Evolutionary conservation across 768 basidiomycete genomes (phyloP).

Genomic region (Russula compacta): DNA sequence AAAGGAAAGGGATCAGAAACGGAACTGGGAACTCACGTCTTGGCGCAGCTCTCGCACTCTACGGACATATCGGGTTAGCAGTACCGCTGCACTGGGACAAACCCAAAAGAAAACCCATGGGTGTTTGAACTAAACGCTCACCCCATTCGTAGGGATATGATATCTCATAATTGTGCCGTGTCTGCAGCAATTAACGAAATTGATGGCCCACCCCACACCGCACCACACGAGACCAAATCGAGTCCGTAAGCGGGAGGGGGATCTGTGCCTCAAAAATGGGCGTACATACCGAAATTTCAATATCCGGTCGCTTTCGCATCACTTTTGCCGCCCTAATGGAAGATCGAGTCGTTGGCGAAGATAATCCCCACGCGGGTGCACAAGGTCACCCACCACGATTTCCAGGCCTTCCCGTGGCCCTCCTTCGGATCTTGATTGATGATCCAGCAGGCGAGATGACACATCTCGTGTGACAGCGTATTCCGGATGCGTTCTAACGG

Average conservation of each 20-base stretch:
- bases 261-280: constrained; percentile 11
- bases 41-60: constrained; percentile 59
- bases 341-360: not conserved
- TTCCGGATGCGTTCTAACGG: constrained; percentile 64
- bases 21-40: constrained; percentile 37
- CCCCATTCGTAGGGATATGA: constrained; percentile 66
- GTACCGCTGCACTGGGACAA: not conserved
- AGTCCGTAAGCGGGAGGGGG: not conserved
- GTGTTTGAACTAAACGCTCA: constrained; percentile 28
- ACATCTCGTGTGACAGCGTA: constrained; percentile 88
- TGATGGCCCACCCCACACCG: not conserved
- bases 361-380: not conserved
- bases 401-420: constrained; percentile 65
- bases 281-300: constrained; percentile 51
- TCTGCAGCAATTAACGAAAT: constrained; percentile 26
- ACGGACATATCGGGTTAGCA: constrained; percentile 11
- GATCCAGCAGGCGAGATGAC: constrained; percentile 81
- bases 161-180: constrained; percentile 68
- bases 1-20: too few species aligned
- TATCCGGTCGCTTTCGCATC: constrained; percentile 58
- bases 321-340: constrained; percentile 55
- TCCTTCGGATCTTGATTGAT: constrained; percentile 64
- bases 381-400: constrained; percentile 45
- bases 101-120: not conserved
- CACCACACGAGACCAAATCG: not conserved